Conservation (phyloP, 2,329 filamentous ascomycete species). For the Pseudocercospora fijiensis region DNA sequence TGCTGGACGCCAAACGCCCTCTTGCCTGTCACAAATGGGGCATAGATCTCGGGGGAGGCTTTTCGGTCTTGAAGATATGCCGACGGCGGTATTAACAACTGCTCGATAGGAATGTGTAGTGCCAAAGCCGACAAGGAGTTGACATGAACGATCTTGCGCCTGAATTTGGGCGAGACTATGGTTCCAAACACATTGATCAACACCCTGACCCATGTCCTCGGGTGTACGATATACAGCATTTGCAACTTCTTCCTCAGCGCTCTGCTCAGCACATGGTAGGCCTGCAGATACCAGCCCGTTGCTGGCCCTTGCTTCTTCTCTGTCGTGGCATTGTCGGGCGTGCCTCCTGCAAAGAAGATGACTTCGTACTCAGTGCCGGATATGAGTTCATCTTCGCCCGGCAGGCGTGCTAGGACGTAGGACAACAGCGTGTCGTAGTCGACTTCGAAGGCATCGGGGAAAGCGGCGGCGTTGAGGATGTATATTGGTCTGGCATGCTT, state of each 20-base stretch:
- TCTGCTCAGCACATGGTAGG: conserved; percentile 56
- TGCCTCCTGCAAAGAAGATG: conserved; percentile 58
- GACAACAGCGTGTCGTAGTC: conserved; percentile 57
- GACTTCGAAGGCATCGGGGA: conserved; percentile 54
- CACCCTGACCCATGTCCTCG: conserved; percentile 57
- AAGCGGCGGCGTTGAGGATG: conserved; percentile 57
- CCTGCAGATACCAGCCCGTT: conserved; percentile 58
- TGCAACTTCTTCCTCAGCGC: conserved; percentile 57
- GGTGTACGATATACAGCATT: conserved; percentile 58
- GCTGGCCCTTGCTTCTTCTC: conserved; percentile 51
- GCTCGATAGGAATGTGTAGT: conserved; percentile 52
- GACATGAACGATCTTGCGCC: conserved; percentile 58
- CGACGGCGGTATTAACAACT: conserved; percentile 54
- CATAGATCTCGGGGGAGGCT: conserved; percentile 49
- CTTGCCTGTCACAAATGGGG: conserved; percentile 47
- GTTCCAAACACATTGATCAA: conserved; percentile 58
- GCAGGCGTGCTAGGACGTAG: conserved; percentile 56
- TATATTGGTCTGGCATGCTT: conserved; percentile 52
- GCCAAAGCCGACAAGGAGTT: conserved; percentile 52
- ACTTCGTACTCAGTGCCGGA: conserved; percentile 57
- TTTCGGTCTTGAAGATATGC: conserved; percentile 57
- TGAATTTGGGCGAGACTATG: conserved; percentile 58
- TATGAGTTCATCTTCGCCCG: conserved; percentile 56
- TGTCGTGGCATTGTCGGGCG: conserved; percentile 44
- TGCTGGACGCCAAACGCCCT: conserved; percentile 50